Evolutionary conservation across 2,329 filamentous ascomycete genomes (phyloP).

Genomic region (Helotiales sp.): DNA sequence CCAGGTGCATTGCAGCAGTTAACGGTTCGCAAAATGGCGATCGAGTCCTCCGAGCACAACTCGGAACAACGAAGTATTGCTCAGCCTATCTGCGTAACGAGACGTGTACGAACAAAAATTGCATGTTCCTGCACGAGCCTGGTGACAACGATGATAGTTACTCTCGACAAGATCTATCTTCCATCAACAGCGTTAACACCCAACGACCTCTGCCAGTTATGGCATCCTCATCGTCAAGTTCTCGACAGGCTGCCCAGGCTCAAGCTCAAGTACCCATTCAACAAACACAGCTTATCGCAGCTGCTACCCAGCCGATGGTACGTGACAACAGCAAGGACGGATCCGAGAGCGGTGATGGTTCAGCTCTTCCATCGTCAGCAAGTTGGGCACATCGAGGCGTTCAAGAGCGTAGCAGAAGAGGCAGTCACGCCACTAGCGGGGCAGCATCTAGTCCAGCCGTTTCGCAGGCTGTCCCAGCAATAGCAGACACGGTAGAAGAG

Average conservation of each 20-base stretch:
- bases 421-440: slow-evolving; percentile 80
- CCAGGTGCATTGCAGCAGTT: slow-evolving; percentile 86
- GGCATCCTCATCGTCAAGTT: slow-evolving; percentile 57
- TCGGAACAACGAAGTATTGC: slow-evolving; percentile 97
- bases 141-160: slow-evolving; percentile 99
- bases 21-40: slow-evolving; percentile 93
- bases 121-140: slow-evolving; percentile 97
- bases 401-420: slow-evolving; percentile 69
- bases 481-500: slow-evolving; percentile 53
- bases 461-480: slow-evolving; percentile 61
- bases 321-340: slow-evolving; percentile 80
- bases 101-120: slow-evolving; percentile 91
- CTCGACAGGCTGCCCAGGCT: slow-evolving; percentile 54
- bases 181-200: slow-evolving; percentile 87
- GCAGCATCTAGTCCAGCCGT: slow-evolving; percentile 82
- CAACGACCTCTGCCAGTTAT: slow-evolving; percentile 66
- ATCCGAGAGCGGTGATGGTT: slow-evolving; percentile 75
- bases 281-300: slow-evolving; percentile 41
- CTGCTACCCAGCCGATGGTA: slow-evolving; percentile 67
- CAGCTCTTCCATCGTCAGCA: slow-evolving; percentile 90
- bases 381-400: slow-evolving; percentile 83
- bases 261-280: slow-evolving; percentile 45
- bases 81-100: slow-evolving; percentile 96
- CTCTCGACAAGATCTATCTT: slow-evolving; percentile 90
- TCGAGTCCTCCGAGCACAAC: slow-evolving; percentile 75